phyloP scores from a whole-genome alignment of 768 basidiomycete genomes.

The Mycena polygramma region DNA sequence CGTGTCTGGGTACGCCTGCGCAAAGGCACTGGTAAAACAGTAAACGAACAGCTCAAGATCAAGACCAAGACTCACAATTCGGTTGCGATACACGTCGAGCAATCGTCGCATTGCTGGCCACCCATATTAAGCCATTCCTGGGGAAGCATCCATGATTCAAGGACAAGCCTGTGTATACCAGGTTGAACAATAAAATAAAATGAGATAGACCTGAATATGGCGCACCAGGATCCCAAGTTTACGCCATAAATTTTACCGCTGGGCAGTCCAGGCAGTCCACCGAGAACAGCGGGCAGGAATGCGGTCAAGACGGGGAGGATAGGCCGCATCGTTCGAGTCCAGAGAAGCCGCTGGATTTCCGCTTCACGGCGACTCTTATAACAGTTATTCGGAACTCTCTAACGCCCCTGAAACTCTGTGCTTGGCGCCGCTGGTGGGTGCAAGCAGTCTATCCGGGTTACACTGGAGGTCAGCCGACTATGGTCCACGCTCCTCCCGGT shows the following conservation, averaged over 20 bases:
- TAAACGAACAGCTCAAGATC: neutral
- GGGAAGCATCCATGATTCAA: slow-evolving; percentile 90
- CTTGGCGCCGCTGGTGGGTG: slow-evolving; percentile 5
- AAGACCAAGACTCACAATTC: slow-evolving; percentile 67
- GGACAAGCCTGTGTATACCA: slow-evolving; percentile 65
- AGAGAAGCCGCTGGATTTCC: neutral
- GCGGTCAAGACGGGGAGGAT: slow-evolving; percentile 13
- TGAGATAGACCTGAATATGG: slow-evolving; percentile 1
- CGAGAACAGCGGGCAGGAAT: slow-evolving; percentile 12
- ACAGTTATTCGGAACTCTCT: neutral
- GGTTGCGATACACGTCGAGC: slow-evolving; percentile 71
- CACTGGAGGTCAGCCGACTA: slow-evolving; percentile 22
- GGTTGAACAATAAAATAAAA: slow-evolving; percentile 40
- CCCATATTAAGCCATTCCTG: slow-evolving; percentile 83
- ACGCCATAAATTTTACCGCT: slow-evolving; percentile 75
- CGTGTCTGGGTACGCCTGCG: slow-evolving; percentile 67
- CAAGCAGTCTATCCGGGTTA: neutral
- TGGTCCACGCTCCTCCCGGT: slow-evolving; percentile 25
- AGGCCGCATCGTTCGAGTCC: slow-evolving; percentile 20
- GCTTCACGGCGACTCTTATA: slow-evolving; percentile 13
- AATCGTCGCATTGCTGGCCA: slow-evolving; percentile 70
- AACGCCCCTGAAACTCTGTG: slow-evolving; percentile 4
- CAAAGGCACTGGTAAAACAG: slow-evolving; percentile 62
- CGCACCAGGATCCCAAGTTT: slow-evolving; percentile 76
- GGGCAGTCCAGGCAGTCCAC: slow-evolving; percentile 39